Conservation (phyloP, 306 rosid genomes). For the Castanea crenata region DNA sequence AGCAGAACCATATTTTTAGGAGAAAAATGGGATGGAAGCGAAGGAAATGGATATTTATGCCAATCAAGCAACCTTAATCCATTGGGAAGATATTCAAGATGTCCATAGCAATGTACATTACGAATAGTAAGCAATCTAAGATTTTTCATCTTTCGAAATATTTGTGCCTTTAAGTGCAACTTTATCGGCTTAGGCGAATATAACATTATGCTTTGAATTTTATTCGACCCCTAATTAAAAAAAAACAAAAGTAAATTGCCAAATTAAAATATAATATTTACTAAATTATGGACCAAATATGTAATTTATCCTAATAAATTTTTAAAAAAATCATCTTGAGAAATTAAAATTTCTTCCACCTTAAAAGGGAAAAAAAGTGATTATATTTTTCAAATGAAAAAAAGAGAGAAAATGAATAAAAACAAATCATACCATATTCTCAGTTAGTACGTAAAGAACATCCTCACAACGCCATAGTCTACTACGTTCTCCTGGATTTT, state of each 20-base stretch:
- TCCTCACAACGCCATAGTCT: conserved; percentile 21
- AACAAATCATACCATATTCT: neutral
- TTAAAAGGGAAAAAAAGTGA: too few species aligned
- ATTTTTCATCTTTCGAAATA: neutral
- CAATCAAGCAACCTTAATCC: neutral
- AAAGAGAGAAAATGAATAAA: neutral
- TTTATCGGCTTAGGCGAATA: neutral
- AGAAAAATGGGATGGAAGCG: conserved; percentile 29
- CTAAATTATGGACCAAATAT: too few species aligned
- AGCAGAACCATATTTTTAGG: conserved; percentile 31
- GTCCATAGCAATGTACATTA: neutral
- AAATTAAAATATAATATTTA: too few species aligned
- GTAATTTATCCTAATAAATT: too few species aligned
- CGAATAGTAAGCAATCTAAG: neutral
- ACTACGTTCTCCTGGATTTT: conserved; percentile 11
- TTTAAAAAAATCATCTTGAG: too few species aligned
- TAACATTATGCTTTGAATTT: too few species aligned
- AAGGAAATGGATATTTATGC: neutral
- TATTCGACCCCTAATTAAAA: neutral
- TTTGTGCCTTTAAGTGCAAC: neutral
- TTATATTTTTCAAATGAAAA: too few species aligned
- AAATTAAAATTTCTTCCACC: too few species aligned
- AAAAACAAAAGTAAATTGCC: neutral
- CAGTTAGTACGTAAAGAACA: neutral
- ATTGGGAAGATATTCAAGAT: neutral